Percentiles rank a stretch among this genome's conserved stretches.
These are phyloP conservation scores for Saccharomycopsis sp. DNA, from an alignment of 805 yeast species.

Conservation along the genomic window DNA sequence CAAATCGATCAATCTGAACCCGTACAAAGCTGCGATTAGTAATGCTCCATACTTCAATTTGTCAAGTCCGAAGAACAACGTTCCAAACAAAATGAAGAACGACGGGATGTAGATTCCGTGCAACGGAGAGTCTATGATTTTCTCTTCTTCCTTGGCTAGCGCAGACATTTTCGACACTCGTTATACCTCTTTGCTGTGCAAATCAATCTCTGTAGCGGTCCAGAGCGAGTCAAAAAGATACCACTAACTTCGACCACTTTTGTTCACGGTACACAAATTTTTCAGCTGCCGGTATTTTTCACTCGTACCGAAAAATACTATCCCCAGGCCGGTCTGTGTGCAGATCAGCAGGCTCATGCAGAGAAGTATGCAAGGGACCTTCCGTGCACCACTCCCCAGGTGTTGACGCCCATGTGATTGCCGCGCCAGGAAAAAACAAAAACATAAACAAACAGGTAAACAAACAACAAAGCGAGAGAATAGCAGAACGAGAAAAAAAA, in stretches of 20 bases:
- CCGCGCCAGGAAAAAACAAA: not conserved
- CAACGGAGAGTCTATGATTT: constrained; percentile 35
- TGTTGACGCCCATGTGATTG: not conserved
- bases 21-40: constrained; percentile 30
- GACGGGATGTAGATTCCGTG: constrained; percentile 74
- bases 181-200: no score
- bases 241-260: no score
- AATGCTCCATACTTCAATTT: constrained; percentile 20
- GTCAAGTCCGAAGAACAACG: constrained; percentile 43
- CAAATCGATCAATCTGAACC: constrained; percentile 32
- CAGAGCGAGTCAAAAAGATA: no score
- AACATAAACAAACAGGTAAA: not conserved
- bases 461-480: not conserved
- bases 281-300: no score
- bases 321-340: not conserved
- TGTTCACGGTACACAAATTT: no score
- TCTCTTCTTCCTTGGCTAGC: constrained; percentile 3
- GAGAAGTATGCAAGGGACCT: not conserved
- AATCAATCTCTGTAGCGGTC: no score
- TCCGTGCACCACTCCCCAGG: not conserved
- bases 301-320: not conserved
- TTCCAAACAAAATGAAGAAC: constrained; percentile 53
- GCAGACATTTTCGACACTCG: no score
- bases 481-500: not conserved
- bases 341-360: not conserved